Conservation (phyloP, 1,284 basidiomycete species). For the Bondarzewia mesenterica region DNA sequence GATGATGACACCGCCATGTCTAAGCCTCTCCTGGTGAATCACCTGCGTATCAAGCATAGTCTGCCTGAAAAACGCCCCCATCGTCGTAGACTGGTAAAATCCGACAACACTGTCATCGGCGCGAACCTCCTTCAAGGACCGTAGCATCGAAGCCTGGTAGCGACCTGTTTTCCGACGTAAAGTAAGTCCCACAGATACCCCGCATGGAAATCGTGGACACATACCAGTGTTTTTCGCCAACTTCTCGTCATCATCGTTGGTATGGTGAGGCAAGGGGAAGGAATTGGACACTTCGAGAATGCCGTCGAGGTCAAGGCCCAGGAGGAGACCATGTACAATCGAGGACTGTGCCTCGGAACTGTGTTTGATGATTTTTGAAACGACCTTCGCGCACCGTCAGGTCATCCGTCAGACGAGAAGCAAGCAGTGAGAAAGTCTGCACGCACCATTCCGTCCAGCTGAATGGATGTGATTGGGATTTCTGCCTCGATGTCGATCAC, state of each 20-base stretch:
- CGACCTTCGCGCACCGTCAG: slow-evolving; percentile 45
- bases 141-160: slow-evolving; percentile 83
- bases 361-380: slow-evolving; percentile 91
- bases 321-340: slow-evolving; percentile 75
- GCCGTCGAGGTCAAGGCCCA: slow-evolving; percentile 90
- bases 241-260: slow-evolving; percentile 72
- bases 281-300: slow-evolving; percentile 89
- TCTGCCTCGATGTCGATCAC: slow-evolving; percentile 86
- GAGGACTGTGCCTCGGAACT: slow-evolving; percentile 58
- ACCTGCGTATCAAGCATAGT: slow-evolving; percentile 86
- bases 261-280: slow-evolving; percentile 76
- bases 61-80: slow-evolving; percentile 91
- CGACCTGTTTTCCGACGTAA: slow-evolving; percentile 56
- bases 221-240: slow-evolving; percentile 62
- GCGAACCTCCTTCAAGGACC: slow-evolving; percentile 85
- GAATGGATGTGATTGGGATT: slow-evolving; percentile 70
- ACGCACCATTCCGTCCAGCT: slow-evolving; percentile 80
- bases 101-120: slow-evolving; percentile 94
- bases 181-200: not conserved
- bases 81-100: slow-evolving; percentile 88
- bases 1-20: slow-evolving; percentile 84
- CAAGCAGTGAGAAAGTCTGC: slow-evolving; percentile 3
- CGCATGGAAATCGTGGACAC: slow-evolving; percentile 17
- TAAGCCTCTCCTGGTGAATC: slow-evolving; percentile 69
- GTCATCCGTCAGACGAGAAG: not conserved